A percentile compares a stretch with the other conserved stretches of the same genome.
Evolutionary conservation across 805 yeast species (phyloP).

Genomic region (Lipomyces orientalis): DNA sequence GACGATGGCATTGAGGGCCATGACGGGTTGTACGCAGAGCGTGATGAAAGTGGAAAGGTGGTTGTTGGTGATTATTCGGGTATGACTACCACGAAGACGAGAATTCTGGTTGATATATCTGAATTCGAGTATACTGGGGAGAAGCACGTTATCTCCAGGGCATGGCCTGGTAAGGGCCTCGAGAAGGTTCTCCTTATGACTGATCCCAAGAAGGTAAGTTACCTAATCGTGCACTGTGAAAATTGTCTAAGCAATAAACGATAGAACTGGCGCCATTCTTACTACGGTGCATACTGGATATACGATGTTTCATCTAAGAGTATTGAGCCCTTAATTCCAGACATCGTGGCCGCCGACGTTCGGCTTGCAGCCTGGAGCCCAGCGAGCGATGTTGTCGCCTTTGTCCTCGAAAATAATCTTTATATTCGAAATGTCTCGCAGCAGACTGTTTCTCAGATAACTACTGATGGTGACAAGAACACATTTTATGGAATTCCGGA

Average conservation of each 20-base stretch:
- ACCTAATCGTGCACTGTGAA: not conserved
- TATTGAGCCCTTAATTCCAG: slow-evolving; percentile 45
- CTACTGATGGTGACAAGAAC: slow-evolving; percentile 67
- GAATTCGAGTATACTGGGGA: slow-evolving; percentile 22
- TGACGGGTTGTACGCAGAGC: slow-evolving; percentile 35
- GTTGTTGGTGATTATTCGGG: slow-evolving; percentile 36
- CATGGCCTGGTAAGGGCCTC: slow-evolving; percentile 34
- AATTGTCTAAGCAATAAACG: not conserved
- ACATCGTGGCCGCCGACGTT: slow-evolving; percentile 41
- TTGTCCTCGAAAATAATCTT: slow-evolving; percentile 72
- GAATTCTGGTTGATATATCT: slow-evolving; percentile 20
- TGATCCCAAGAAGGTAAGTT: slow-evolving; percentile 46
- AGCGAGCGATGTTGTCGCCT: slow-evolving; percentile 66
- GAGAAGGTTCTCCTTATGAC: slow-evolving; percentile 61
- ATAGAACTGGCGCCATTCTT: slow-evolving; percentile 72
- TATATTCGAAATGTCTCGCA: slow-evolving; percentile 57
- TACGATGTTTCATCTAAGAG: slow-evolving; percentile 53
- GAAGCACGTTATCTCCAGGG: slow-evolving; percentile 17
- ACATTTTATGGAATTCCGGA: slow-evolving; percentile 89
- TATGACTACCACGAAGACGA: slow-evolving; percentile 21
- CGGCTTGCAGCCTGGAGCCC: slow-evolving; percentile 81
- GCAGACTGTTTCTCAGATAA: slow-evolving; percentile 53
- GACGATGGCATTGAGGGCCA: slow-evolving; percentile 37
- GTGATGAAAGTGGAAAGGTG: slow-evolving; percentile 23
- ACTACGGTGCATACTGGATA: slow-evolving; percentile 65